phyloP scores from a whole-genome alignment of 129 eudicot genomes.

The Tanacetum coccineum region DNA sequence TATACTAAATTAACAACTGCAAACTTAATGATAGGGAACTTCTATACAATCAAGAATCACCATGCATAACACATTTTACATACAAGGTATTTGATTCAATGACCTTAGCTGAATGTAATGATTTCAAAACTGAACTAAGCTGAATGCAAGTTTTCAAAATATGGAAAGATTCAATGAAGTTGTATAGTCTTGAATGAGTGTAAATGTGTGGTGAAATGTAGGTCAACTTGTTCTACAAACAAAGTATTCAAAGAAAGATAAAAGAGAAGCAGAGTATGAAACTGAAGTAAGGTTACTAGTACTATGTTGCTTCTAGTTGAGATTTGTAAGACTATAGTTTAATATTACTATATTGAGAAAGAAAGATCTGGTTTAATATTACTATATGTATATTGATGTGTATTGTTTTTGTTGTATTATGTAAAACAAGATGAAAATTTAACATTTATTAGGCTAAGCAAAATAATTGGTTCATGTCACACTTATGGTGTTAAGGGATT shows the following conservation, averaged over 20 bases:
- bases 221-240: slow-evolving; percentile 3
- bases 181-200: neutral
- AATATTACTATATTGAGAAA: slow-evolving; percentile 16
- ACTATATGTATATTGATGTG: no score
- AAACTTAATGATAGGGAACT: neutral
- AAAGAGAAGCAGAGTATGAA: slow-evolving; percentile 37
- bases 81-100: no score
- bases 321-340: slow-evolving; percentile 32
- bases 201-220: neutral
- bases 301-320: slow-evolving; percentile 29
- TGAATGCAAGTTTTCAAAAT: slow-evolving; percentile 11
- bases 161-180: slow-evolving; percentile 4
- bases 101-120: neutral
- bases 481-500: no score
- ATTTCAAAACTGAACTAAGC: slow-evolving; percentile 1
- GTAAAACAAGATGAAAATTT: no score
- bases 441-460: no score
- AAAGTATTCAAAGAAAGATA: slow-evolving; percentile 10
- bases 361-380: slow-evolving; percentile 35
- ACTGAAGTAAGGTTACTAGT: slow-evolving; percentile 24
- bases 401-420: no score
- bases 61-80: no score
- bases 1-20: neutral
- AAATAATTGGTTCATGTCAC: no score
- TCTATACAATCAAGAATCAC: neutral